These are phyloP conservation scores for Peronospora farinosa DNA, from an alignment of 352 stramenopile genomes.

Conservation along the genomic window DNA sequence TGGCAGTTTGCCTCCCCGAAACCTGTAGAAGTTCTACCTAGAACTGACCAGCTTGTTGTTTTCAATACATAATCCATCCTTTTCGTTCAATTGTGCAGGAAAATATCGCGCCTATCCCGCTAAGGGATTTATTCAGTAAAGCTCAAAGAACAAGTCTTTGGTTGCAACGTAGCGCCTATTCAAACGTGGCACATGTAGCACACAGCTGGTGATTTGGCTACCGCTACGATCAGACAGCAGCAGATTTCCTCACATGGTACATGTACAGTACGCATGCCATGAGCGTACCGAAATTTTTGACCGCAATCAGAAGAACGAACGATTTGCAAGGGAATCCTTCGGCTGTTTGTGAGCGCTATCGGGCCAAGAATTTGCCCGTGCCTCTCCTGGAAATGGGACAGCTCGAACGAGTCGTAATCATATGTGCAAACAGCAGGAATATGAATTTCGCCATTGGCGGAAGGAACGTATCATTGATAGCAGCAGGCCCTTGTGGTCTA, in stretches of 20 bases:
- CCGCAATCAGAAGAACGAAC: neutral
- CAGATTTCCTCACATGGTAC: slow-evolving; percentile 3
- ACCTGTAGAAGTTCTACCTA: slow-evolving; percentile 19
- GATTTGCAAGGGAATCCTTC: slow-evolving; percentile 20
- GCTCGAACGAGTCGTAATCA: slow-evolving; percentile 5
- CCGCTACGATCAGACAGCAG: slow-evolving; percentile 20
- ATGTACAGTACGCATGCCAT: neutral
- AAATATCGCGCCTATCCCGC: slow-evolving; percentile 11
- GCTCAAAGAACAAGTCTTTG: slow-evolving; percentile 15
- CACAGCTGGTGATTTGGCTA: slow-evolving; percentile 22
- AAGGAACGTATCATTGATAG: neutral
- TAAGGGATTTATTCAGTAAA: neutral
- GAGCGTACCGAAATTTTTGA: slow-evolving; percentile 15
- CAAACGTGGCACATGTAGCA: slow-evolving; percentile 4
- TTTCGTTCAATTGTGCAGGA: neutral
- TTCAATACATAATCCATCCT: slow-evolving; percentile 10
- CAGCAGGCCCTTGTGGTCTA: neutral
- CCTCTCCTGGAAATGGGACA: slow-evolving; percentile 12
- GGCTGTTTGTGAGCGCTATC: slow-evolving; percentile 5
- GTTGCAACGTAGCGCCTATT: slow-evolving; percentile 18
- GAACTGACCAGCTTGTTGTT: slow-evolving; percentile 14
- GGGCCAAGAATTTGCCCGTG: slow-evolving; percentile 15
- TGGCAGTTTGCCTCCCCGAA: slow-evolving; percentile 6
- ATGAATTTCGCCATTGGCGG: neutral
- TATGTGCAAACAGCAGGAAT: neutral